A percentile compares a stretch with the other conserved stretches of the same genome.
phyloP scores from a whole-genome alignment of 2,329 filamentous ascomycete species.

The Pseudopithomyces maydicus region DNA sequence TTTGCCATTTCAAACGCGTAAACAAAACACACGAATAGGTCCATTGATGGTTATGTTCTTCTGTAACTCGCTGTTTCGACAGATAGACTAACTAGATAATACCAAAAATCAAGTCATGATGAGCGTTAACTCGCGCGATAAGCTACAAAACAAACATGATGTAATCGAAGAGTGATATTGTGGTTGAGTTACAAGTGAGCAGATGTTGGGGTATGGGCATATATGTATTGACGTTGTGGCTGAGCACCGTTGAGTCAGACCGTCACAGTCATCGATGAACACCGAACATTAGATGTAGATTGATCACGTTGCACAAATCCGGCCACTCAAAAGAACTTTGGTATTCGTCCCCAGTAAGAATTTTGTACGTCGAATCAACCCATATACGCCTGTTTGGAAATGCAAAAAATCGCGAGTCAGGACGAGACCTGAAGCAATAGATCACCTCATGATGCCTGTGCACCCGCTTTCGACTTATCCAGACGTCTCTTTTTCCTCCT shows the following conservation, averaged over 20 bases:
- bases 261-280: neutral
- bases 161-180: too few species aligned
- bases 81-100: neutral
- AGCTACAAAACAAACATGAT: too few species aligned
- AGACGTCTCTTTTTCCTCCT: slow-evolving; percentile 88
- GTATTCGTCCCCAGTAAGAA: neutral
- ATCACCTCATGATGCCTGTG: slow-evolving; percentile 25
- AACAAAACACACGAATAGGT: too few species aligned
- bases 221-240: neutral
- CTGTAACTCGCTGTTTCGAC: too few species aligned
- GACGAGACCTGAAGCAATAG: slow-evolving; percentile 18
- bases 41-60: too few species aligned
- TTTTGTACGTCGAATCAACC: neutral
- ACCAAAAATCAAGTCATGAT: neutral
- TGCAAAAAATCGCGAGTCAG: slow-evolving; percentile 2
- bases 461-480: slow-evolving; percentile 61
- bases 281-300: neutral
- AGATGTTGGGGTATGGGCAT: neutral
- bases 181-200: neutral
- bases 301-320: neutral
- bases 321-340: neutral
- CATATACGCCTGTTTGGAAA: slow-evolving; percentile 5
- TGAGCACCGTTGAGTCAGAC: neutral
- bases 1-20: too few species aligned
- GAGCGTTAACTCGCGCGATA: neutral